These are phyloP conservation scores for Angomonas deanei DNA, from an alignment of 208 protist species.

Conservation along the genomic window DNA sequence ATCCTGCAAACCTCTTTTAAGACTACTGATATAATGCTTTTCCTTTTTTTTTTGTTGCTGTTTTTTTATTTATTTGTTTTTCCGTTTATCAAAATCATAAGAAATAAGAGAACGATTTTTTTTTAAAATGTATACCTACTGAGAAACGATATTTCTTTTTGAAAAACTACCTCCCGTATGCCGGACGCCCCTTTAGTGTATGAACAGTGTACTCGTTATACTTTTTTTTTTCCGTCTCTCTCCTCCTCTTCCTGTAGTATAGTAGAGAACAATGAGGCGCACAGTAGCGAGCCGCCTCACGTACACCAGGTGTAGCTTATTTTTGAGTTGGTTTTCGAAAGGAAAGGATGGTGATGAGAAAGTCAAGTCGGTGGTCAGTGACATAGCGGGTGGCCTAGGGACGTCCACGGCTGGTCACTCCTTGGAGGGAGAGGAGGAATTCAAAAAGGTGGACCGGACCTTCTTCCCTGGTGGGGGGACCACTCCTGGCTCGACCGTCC, in stretches of 20 bases:
- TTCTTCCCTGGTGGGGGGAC: background rate
- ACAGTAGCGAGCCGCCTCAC: too few species aligned
- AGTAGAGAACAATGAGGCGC: too few species aligned
- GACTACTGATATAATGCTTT: background rate
- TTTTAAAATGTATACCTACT: slow-evolving; percentile 6
- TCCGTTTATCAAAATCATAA: slow-evolving; percentile 1
- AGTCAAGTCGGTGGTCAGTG: too few species aligned
- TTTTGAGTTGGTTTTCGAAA: too few species aligned
- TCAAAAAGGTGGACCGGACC: background rate
- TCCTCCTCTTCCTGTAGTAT: slow-evolving; percentile 17
- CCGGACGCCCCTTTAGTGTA: too few species aligned
- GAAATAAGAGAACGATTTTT: background rate
- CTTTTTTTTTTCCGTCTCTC: slow-evolving; percentile 22
- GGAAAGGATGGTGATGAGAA: too few species aligned
- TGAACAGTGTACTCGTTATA: background rate
- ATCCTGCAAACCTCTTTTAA: background rate
- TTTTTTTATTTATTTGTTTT: slow-evolving; percentile 15
- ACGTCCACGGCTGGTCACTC: background rate
- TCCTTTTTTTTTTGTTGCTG: background rate
- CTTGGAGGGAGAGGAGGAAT: background rate
- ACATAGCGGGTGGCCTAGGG: background rate
- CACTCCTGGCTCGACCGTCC: background rate
- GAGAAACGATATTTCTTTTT: too few species aligned
- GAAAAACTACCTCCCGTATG: too few species aligned
- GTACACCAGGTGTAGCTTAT: too few species aligned